A percentile compares a stretch with the other conserved stretches of the same genome.
Evolutionary conservation across 768 basidiomycete genomes (phyloP).

Genomic region (Pisolithus sp.): DNA sequence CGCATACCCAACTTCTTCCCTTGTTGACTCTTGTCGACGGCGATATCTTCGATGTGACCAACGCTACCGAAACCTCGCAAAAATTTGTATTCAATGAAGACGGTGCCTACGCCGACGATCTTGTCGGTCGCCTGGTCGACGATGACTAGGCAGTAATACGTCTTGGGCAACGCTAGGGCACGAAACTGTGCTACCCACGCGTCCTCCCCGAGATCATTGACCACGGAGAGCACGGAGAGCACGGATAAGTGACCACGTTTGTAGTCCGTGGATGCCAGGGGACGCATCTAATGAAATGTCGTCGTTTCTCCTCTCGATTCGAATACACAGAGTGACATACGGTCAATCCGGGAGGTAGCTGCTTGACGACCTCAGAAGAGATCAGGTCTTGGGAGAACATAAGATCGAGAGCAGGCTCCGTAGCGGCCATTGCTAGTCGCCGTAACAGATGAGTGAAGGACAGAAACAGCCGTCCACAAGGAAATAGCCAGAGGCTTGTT

Average conservation of each 20-base stretch:
- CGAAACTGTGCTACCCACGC: constrained; percentile 71
- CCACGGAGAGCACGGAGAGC: constrained; percentile 64
- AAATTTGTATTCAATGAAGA: constrained; percentile 95
- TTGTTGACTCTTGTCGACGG: constrained; percentile 81
- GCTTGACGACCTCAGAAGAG: constrained; percentile 51
- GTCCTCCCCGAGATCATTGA: constrained; percentile 56
- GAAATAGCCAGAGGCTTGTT: too few species aligned
- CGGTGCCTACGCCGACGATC: constrained; percentile 77
- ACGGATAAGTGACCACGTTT: constrained; percentile 76
- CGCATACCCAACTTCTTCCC: constrained; percentile 87
- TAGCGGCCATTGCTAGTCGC: constrained; percentile 15
- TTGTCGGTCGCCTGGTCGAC: constrained; percentile 65
- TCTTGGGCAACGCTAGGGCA: constrained; percentile 43
- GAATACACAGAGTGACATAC: constrained; percentile 2
- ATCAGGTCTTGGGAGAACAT: constrained; percentile 64
- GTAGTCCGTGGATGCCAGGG: constrained; percentile 82
- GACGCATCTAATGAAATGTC: constrained; percentile 63
- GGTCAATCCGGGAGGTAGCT: constrained; percentile 46
- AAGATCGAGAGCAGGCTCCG: constrained; percentile 66
- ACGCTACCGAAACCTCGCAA: constrained; percentile 76
- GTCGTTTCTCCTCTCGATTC: not conserved
- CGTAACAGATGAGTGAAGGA: not conserved
- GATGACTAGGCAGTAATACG: constrained; percentile 86
- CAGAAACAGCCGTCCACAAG: too few species aligned
- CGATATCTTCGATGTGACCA: constrained; percentile 98